These are phyloP conservation scores for Vanrija pseudolonga DNA, from an alignment of 1,284 basidiomycete species.

Conservation along the genomic window DNA sequence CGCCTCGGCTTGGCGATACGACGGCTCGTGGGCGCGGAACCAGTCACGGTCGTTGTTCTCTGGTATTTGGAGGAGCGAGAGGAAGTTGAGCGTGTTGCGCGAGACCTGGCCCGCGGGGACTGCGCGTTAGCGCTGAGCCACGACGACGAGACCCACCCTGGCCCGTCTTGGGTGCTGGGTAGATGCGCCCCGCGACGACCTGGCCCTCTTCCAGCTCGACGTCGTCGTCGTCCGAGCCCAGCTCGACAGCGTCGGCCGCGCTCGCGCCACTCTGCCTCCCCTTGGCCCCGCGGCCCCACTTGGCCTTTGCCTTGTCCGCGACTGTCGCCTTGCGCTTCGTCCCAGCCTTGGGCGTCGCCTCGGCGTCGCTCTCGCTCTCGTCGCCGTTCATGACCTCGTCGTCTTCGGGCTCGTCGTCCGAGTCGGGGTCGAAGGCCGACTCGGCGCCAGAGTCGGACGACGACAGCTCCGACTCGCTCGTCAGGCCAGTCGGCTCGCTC, in stretches of 20 bases:
- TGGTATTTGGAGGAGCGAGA: constrained; percentile 66
- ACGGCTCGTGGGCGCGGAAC: constrained; percentile 62
- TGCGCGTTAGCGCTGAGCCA: constrained; percentile 36
- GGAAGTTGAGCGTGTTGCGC: constrained; percentile 73
- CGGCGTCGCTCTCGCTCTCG: constrained; percentile 24
- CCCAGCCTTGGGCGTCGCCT: constrained; percentile 8
- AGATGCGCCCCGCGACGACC: constrained; percentile 49
- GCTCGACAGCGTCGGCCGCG: constrained; percentile 23
- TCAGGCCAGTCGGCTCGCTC: constrained; percentile 35
- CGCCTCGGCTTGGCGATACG: constrained; percentile 74
- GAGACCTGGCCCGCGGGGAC: constrained; percentile 83
- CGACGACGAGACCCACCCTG: constrained; percentile 55
- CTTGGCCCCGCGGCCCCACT: not conserved
- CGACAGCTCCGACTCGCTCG: constrained; percentile 17
- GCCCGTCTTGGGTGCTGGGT: constrained; percentile 68
- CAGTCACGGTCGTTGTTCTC: constrained; percentile 82
- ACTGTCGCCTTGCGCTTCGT: not conserved
- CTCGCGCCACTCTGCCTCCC: not conserved
- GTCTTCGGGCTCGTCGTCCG: constrained; percentile 21
- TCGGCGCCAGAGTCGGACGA: not conserved
- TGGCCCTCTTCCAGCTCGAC: constrained; percentile 35
- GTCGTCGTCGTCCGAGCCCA: constrained; percentile 20
- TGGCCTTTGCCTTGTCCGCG: constrained; percentile 5
- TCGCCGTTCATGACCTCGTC: constrained; percentile 31
- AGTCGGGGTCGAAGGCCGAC: not conserved